These are phyloP conservation scores for Zychaea mexicana DNA, from an alignment of 371 early-diverging fungal species.

Conservation along the genomic window DNA sequence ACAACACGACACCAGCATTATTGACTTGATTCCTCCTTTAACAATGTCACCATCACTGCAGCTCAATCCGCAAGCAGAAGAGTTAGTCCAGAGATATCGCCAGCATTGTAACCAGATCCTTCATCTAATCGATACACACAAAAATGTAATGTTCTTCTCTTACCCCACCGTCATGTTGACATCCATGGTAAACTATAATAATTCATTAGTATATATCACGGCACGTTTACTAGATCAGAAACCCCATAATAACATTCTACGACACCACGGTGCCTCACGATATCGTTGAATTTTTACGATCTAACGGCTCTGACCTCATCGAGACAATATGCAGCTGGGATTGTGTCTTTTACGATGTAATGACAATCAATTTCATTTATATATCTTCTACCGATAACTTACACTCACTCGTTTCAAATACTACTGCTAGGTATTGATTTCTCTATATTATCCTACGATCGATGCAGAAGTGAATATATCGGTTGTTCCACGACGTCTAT, in stretches of 20 bases:
- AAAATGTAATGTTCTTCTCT: slow-evolving; percentile 1
- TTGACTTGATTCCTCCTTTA: not conserved
- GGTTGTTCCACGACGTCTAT: not conserved
- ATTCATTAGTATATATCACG: not conserved
- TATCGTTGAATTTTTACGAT: not conserved
- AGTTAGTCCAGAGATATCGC: not conserved
- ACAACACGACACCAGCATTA: not conserved
- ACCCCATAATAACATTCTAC: not conserved
- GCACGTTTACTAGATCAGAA: not conserved
- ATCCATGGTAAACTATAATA: too few relatives aligned
- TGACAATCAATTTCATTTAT: too few relatives aligned
- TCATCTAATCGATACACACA: not conserved
- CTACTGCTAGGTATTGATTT: not conserved
- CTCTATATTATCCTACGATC: not conserved
- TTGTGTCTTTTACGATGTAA: slow-evolving; percentile 9
- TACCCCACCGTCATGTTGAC: too few relatives aligned
- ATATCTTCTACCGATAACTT: too few relatives aligned
- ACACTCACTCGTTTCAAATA: too few relatives aligned
- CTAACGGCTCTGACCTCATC: not conserved
- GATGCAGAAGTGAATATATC: not conserved
- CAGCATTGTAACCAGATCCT: not conserved
- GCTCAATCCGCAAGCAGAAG: not conserved
- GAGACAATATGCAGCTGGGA: slow-evolving; percentile 4
- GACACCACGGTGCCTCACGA: not conserved
- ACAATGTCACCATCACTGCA: not conserved